Evolutionary conservation across 306 rosid genomes (phyloP), one percentile per base, ranked within the genome.

Genomic region (Ziziphus jujuba): DNA sequence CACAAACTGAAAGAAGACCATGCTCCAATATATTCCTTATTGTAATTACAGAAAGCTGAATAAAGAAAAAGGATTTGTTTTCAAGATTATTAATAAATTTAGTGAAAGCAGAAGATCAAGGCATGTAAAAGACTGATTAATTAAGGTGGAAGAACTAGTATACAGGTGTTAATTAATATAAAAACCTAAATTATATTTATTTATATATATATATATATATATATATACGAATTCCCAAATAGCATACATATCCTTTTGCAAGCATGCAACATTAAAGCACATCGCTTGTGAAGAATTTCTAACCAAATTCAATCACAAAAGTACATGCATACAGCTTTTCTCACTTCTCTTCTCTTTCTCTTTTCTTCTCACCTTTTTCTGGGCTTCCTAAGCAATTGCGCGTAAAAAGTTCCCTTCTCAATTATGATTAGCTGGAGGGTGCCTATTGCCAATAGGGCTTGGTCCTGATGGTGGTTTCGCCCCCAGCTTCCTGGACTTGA

Each of bases 371-470:
- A 61, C 13, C 43, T 20, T 33, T 36, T 23, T 34, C 28, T 53
- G 14, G n/a, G 31, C 65, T 66, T 55, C 56, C 70, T 66, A 57
- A 72, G 23, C 60, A 28, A 17, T 17, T 34, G 11, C 3, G 20
- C 38, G 17, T 9, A 17, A 15, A 9, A 33, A 45, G 22, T 43
- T 35, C 40, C 24, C 70, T 22, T 77, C 69, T 71, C 73, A 55
- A 28, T 36, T 23, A 28, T 67, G 77, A 19, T 16, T 38, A 10
- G 66, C 24, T 48, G 81, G 82, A 21, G 70, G 82, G 10, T 66
- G 59, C 61, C 44, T 44, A 63, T 78, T 78, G 19, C 78, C 78
- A 6, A 62, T 72, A 21, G 78, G 82, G 50, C 62, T 78, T 5
- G 72, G 82, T 50, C 74, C 59, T 22, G 78, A 78, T 43, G 82